Conservation (phyloP, 345 rosid genomes). For the Physaria fendleri region DNA sequence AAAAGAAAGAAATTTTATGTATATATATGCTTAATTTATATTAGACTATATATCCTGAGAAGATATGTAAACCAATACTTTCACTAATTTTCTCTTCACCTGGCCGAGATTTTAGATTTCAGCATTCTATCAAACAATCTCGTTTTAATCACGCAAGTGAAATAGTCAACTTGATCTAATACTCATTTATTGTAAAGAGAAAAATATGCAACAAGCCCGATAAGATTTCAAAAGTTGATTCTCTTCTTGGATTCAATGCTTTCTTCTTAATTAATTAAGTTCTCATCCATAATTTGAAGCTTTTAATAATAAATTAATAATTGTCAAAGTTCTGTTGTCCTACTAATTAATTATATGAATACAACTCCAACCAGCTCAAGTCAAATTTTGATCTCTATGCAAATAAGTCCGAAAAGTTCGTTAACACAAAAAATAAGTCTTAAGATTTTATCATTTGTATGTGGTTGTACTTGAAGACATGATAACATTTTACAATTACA, state of each 20-base stretch:
- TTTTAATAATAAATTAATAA: neutral
- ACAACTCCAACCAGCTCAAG: neutral
- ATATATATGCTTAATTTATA: neutral
- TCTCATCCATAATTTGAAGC: constrained; percentile 13
- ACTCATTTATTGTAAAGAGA: neutral
- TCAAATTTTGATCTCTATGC: neutral
- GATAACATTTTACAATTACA: neutral
- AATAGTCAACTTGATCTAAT: neutral
- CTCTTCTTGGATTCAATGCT: constrained; percentile 15
- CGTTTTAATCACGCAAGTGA: neutral
- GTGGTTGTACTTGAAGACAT: neutral
- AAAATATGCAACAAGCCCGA: neutral
- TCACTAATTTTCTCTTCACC: neutral
- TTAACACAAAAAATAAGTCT: neutral
- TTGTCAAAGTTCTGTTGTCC: constrained; percentile 10
- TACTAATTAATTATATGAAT: neutral
- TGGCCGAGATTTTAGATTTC: constrained; percentile 2
- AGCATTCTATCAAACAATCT: neutral
- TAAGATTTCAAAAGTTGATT: neutral
- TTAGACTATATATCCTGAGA: neutral
- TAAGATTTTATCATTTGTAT: neutral
- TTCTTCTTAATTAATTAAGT: constrained; percentile 12
- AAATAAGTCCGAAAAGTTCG: neutral
- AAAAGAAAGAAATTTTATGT: neutral
- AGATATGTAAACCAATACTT: neutral